Evolutionary conservation across 768 basidiomycete genomes (phyloP).

Genomic region (Tylopilus intermedius): DNA sequence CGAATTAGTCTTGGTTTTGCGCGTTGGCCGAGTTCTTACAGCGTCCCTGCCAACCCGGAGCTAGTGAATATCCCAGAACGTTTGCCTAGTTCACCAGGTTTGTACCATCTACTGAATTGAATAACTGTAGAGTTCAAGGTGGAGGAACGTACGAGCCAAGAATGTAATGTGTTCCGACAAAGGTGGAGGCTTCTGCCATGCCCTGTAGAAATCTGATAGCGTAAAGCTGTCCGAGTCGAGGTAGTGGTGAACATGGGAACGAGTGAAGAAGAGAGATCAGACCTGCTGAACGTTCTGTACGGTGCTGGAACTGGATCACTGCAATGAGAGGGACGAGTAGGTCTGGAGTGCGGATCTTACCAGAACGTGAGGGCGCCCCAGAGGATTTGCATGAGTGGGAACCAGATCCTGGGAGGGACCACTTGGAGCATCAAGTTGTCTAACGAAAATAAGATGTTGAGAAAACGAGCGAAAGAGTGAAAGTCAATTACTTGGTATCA

Average conservation of each 20-base stretch:
- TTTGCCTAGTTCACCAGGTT: constrained; percentile 62
- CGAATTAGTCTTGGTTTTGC: background rate
- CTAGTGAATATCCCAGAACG: constrained; percentile 69
- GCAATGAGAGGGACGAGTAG: background rate
- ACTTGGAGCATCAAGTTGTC: constrained; percentile 66
- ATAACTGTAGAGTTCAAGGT: background rate
- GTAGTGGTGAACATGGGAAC: background rate
- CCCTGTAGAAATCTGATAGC: constrained; percentile 72
- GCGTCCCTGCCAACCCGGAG: constrained; percentile 54
- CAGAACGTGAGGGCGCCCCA: constrained; percentile 67
- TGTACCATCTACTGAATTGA: constrained; percentile 54
- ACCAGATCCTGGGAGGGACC: constrained; percentile 59
- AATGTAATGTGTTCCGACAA: constrained; percentile 69
- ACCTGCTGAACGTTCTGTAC: constrained; percentile 57
- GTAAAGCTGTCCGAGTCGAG: constrained; percentile 42
- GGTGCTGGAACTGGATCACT: constrained; percentile 45
- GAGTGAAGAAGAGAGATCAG: background rate
- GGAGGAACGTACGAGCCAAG: constrained; percentile 55
- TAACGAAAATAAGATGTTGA: constrained; percentile 17
- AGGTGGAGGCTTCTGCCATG: constrained; percentile 69
- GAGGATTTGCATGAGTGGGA: constrained; percentile 58
- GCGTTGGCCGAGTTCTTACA: constrained; percentile 35
- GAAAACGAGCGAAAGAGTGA: background rate
- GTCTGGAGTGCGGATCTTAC: constrained; percentile 26
- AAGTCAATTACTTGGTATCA: constrained; percentile 53